phyloP scores from a whole-genome alignment of 805 yeast genomes.

The Saccharomycopsis sp. region DNA sequence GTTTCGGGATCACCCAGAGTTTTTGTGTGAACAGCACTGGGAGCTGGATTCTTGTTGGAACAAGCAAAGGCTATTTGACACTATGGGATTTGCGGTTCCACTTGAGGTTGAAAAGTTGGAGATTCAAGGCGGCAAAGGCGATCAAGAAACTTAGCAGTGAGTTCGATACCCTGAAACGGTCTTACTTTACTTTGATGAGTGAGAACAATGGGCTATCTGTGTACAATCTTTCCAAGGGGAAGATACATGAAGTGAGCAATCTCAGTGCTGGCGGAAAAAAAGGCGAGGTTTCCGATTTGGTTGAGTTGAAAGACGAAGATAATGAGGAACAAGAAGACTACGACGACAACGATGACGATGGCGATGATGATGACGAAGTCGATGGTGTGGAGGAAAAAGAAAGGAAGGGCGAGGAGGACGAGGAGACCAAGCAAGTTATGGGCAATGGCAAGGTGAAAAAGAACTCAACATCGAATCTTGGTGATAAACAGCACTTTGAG shows the following conservation, averaged over 20 bases:
- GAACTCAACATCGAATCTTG: too few relatives aligned
- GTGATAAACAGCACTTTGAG: too few relatives aligned
- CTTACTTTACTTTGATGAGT: conserved; percentile 13
- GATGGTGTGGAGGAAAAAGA: background rate
- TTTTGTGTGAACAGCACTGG: conserved; percentile 45
- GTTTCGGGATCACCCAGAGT: conserved; percentile 58
- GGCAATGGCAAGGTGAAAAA: background rate
- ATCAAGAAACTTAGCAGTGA: conserved; percentile 37
- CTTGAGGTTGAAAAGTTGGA: conserved; percentile 52
- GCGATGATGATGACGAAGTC: too few relatives aligned
- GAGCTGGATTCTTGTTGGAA: conserved; percentile 68
- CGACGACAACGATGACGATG: too few relatives aligned
- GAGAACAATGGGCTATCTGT: background rate
- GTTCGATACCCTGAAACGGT: conserved; percentile 13
- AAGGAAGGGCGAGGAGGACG: background rate
- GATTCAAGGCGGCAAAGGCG: conserved; percentile 41
- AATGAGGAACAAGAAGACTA: conserved; percentile 2
- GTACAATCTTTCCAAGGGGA: background rate
- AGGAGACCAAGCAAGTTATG: too few relatives aligned
- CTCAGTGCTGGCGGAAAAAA: too few relatives aligned
- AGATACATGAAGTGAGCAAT: too few relatives aligned
- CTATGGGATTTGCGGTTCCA: conserved; percentile 77
- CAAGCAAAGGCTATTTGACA: conserved; percentile 61
- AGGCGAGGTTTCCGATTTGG: too few relatives aligned
- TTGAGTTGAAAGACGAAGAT: too few relatives aligned